Base-by-base conservation (phyloP, 345 rosid species). In the Sisymbrium altissimum region DNA sequence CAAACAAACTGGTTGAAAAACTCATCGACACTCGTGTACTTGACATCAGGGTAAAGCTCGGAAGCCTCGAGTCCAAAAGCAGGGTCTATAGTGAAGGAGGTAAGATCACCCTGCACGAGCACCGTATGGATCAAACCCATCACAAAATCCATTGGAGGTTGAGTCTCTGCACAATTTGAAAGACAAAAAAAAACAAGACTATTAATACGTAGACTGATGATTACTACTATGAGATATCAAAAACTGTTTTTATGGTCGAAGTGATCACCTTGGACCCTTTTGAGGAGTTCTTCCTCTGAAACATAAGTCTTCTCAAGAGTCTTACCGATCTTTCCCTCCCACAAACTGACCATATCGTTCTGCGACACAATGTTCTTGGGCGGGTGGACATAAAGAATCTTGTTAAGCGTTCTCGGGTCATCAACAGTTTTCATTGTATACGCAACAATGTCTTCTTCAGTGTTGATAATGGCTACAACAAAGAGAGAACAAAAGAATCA, bases 311-410 rank as follows among this genome's bases (percentile, higher is more conserved):
- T 93, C 78, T 79, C 85, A 3, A 93, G 87, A 71, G 81, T 84
- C 70, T 83, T 84, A 63, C 83, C 78, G 4, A 86, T 86, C 83
- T 90, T 88, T 45, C 77, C 35, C 82, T 93, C 97, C 98, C 97
- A 90, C 57, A 84, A 56, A 27, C 62, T 79, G 4, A 86, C 83
- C 64, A 93, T 80, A 77, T 90, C 90, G 32, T 88, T 87, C 85
- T 86, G 83, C 18, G 93, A 90, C 76, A 68, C 78, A 66, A 85
- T 79, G 66, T 93, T 90, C 32, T 88, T 89, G 0, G 79, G 84
- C 3, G 95, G 96, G 71, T 91, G 85, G 70, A 93, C 63, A 74
- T 93, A 84, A 36, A 88, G 65, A 30, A 74, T 83, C 80, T 85
- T 88, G 64, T 90, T 88, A 71, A 85, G 59, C 5, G 91, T 80